Evolutionary conservation across 2,329 filamentous ascomycete species (phyloP), one percentile per base, ranked within the genome.

Genomic region (Fusarium cyanostomum): DNA sequence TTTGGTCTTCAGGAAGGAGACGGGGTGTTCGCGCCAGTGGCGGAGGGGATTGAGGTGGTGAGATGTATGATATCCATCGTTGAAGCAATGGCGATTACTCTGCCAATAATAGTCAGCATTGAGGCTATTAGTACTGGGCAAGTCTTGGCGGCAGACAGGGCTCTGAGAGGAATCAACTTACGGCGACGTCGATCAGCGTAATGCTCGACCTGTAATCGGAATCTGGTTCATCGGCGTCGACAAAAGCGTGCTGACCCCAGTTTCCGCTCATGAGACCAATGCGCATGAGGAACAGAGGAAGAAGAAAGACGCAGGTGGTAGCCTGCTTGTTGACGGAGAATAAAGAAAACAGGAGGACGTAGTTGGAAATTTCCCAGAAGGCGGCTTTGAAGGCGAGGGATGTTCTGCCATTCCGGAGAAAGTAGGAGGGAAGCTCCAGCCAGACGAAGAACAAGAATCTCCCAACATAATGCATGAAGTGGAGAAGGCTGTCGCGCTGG

Each of bases 51-150:
- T 92, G 48, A 93, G 84, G 69, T 93, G 91, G 72, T 93, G 91
- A 15, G 89, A 92, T 7, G 90, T 93, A 76, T 93, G 90, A 74
- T 92, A 93, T 64, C 91, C 91, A 69, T 93, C 91, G 68, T 94
- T 93, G 82, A 89, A 93, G 78, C 89, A 94, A 75, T 89, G 89
- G 31, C 91, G 89, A 74, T 94, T 94, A 76, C 88, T 91, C 90
- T 92, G 24, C 27, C 35, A 24, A 24, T 7, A 5, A 26, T 27
- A 27, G 42, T 64, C 15, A 64, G 59, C 8, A 21, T n/a, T 18
- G 16, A 13, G 1, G 9, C 4, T 24, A 16, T 7, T 8, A 18
- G 8, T 18, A 10, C 8, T 5, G 10, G 6, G 13, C 9, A 2
- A 13, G 30, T 11, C 15, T n/a, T 11, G 28, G n/a, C 8, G 15